These are phyloP conservation scores for Pseudozyma pruni DNA, from an alignment of 1,284 basidiomycete genomes.

Conservation along the genomic window DNA sequence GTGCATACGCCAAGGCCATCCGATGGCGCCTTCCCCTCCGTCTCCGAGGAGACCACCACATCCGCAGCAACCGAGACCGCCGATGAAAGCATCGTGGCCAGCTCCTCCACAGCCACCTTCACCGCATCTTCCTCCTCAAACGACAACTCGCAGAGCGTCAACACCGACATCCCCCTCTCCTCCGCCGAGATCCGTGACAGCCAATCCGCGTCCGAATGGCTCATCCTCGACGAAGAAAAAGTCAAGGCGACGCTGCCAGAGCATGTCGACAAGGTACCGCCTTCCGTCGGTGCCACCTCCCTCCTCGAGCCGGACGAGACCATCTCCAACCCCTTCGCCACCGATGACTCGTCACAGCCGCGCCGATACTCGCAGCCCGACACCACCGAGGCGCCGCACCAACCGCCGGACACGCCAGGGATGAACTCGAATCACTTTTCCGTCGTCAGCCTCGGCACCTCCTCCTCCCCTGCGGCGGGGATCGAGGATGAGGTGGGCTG, in stretches of 20 bases:
- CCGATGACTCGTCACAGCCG: conserved; percentile 15
- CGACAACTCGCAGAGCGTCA: too few species aligned
- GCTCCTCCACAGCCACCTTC: conserved; percentile 30
- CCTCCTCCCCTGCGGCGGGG: conserved; percentile 1
- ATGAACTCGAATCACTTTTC: conserved; percentile 54
- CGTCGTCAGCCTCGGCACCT: conserved; percentile 45
- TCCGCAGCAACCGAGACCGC: background rate
- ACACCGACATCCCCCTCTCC: conserved; percentile 20
- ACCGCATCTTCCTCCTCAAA: conserved; percentile 2
- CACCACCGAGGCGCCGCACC: background rate
- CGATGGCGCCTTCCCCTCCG: conserved; percentile 8
- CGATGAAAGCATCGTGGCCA: conserved; percentile 7
- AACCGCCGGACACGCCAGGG: conserved; percentile 24
- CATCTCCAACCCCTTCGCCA: conserved; percentile 60
- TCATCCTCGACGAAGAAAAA: conserved; percentile 46
- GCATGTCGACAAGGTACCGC: conserved; percentile 40
- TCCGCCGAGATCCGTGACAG: conserved; percentile 42
- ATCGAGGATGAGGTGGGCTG: conserved; percentile 2
- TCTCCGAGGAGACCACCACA: background rate
- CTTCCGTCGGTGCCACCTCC: conserved; percentile 59
- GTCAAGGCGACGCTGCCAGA: conserved; percentile 31
- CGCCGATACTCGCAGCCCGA: conserved; percentile 18
- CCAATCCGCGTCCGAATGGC: conserved; percentile 24
- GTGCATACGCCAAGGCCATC: conserved; percentile 21
- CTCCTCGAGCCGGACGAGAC: conserved; percentile 59